Percentiles rank a stretch among this genome's conserved stretches.
Conservation (phyloP, 345 rosid genomes). For the Aethionema arabicum region DNA sequence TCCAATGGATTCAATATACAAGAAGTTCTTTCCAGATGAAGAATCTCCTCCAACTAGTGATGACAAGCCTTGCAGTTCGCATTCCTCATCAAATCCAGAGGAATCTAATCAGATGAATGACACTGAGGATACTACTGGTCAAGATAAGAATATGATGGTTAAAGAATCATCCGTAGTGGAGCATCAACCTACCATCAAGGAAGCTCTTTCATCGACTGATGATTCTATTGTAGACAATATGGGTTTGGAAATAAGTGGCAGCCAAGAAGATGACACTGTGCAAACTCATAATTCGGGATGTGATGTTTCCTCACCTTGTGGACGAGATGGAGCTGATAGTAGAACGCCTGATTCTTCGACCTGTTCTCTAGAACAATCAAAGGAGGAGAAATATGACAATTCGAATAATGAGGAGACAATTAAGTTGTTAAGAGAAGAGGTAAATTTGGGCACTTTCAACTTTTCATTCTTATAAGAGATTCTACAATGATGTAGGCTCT, state of each 20-base stretch:
- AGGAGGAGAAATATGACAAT: conserved; percentile 33
- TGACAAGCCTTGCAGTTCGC: conserved; percentile 35
- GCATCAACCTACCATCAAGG: conserved; percentile 33
- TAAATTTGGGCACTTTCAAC: conserved; percentile 20
- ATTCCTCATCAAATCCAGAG: conserved; percentile 32
- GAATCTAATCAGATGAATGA: conserved; percentile 31
- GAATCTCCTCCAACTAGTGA: conserved; percentile 35
- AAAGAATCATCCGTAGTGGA: conserved; percentile 30
- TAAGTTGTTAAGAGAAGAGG: conserved; percentile 65
- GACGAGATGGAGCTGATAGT: conserved; percentile 35
- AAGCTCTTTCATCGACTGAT: conserved; percentile 32
- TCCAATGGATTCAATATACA: conserved; percentile 75
- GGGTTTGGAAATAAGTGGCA: conserved; percentile 36
- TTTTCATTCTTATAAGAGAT: conserved; percentile 19
- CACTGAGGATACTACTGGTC: conserved; percentile 32
- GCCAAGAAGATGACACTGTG: conserved; percentile 35
- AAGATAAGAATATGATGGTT: conserved; percentile 36
- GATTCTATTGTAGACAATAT: conserved; percentile 33
- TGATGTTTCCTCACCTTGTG: conserved; percentile 33
- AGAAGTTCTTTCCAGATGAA: conserved; percentile 43
- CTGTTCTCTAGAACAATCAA: conserved; percentile 35
- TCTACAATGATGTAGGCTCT: not conserved
- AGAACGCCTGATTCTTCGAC: conserved; percentile 28
- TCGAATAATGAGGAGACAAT: conserved; percentile 40
- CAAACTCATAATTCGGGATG: conserved; percentile 29